Conservation (phyloP, 768 basidiomycete species). For the Leccinum longicurvipes region DNA sequence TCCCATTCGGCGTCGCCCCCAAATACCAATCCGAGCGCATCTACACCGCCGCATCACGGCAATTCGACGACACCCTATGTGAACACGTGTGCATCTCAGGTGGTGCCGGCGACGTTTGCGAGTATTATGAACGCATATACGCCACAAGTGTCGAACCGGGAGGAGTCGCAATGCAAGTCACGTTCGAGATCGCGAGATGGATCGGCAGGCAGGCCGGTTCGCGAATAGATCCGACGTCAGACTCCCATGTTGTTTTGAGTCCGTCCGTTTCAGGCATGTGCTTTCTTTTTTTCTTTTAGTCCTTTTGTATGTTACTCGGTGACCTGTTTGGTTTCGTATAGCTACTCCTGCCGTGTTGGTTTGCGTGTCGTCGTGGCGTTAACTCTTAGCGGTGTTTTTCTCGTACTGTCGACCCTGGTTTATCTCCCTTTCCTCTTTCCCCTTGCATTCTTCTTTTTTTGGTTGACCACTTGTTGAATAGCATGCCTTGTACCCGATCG, state of each 20-base stretch:
- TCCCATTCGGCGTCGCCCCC: slow-evolving; percentile 26
- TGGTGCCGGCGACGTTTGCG: slow-evolving; percentile 56
- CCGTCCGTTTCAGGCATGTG: background rate
- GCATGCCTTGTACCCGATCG: background rate
- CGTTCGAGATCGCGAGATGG: slow-evolving; percentile 29
- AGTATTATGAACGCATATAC: slow-evolving; percentile 74
- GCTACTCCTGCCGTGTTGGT: background rate
- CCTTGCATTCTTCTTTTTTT: background rate
- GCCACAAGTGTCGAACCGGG: slow-evolving; percentile 24
- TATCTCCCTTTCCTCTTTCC: background rate
- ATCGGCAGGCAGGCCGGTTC: slow-evolving; percentile 11
- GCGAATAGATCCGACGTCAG: slow-evolving; percentile 9
- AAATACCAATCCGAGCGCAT: slow-evolving; percentile 14
- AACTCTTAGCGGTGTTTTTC: background rate
- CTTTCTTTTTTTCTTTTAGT: background rate
- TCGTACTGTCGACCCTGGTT: background rate
- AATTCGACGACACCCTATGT: slow-evolving; percentile 14
- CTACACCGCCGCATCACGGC: slow-evolving; percentile 18
- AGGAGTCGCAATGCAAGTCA: slow-evolving; percentile 23
- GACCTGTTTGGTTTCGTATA: slow-evolving; percentile 1
- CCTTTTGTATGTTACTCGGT: slow-evolving; percentile 6
- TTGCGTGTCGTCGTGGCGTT: slow-evolving; percentile 1
- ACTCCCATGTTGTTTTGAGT: background rate
- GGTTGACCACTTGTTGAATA: background rate
- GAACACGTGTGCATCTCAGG: slow-evolving; percentile 19